Base-by-base conservation (phyloP, 345 rosid species). In the Noccaea caerulescens region DNA sequence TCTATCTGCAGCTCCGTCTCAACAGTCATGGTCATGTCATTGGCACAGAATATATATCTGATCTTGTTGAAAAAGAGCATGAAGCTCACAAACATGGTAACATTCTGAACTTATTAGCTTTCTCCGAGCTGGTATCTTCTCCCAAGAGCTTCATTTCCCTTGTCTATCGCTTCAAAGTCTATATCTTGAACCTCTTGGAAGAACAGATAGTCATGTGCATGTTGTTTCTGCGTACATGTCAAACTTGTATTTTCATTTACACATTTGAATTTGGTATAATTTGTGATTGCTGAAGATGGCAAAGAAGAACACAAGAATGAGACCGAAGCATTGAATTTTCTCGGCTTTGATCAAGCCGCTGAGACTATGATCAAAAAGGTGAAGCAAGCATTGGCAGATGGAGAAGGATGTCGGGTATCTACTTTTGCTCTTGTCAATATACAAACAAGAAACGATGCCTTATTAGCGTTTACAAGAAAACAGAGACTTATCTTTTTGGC, bases 331-430 rank as follows among this genome's bases (percentile, higher is more conserved):
- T 67, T 80, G 39, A 85, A 80, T 71, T 7, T 69, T 7, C 85
- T 88, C 56, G 89, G 93, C 69, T 84, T 95, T 76, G 96, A 95
- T 80, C 75, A 84, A 68, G 88, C 73, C 75, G 84, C 98, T 66
- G 97, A 95, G 76, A 85, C 83, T 25, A 77, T 87, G 97, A 81
- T 95, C 69, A 92, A 87, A 82, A 92, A 90, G 80, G 94, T 88
- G 80, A 95, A 87, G 85, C 88, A 90, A 61, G 98, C 97, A 16
- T 80, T 95, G 82, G 81, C 68, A 55, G 78, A 87, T 62, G 92
- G 86, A 72, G 98, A 95, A 86, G 99, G 98, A 79, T 95, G 99
- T 68, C 87, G 86, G 92, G 99, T 95, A 90, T 49, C 43, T 18
- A 55, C 46, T 55, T 2, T 39, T 36, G 37, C 71, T 27, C 65